Evolutionary conservation across 2,329 filamentous ascomycete species (phyloP), one percentile per base, ranked within the genome.

Genomic region (Periglandula ipomoeae): DNA sequence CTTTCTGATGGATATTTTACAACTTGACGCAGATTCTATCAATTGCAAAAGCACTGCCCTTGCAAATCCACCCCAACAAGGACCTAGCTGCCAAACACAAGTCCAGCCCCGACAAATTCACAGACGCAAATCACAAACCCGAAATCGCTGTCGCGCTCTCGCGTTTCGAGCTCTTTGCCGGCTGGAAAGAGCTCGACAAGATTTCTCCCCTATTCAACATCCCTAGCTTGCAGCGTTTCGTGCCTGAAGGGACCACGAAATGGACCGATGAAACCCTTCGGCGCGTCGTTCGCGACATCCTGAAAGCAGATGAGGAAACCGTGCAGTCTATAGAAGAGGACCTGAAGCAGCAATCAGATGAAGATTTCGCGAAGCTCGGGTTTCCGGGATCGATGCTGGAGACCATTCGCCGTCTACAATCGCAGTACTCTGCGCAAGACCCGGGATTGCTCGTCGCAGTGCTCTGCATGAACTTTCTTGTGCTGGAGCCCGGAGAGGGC

Each of bases 1-100:
- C n/a, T n/a, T n/a, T n/a, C n/a, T n/a, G n/a, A n/a, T n/a, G n/a
- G n/a, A n/a, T n/a, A n/a, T n/a, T 2, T 45, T 13, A 32, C 24
- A 42, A 3, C 24, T 32, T 32, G 27, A 32, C 10, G 15, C 40
- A 49, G 47, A 44, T 49, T 38, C 70, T 89, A 1, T 89, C 84
- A 8, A 88, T 89, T 59, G 74, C 75, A 34, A 88, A 89, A 63
- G 85, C 85, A 0, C 73, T 90, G 0, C 85, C 84, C 1, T 70
- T 90, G 2, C 85, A 89, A 60, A 74, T 89, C 13, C 85, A 89
- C 54, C 85, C 85, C 27, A 78, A 89, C 67, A 86, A 84, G 58
- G 69, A 76, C 0, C 73, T 89, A 1, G 77, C 85, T 0, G 66
- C 73, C 8, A 73, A 81, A 56, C 83, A 89, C 65, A 61, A 74